Evolutionary conservation across 1,284 basidiomycete species (phyloP).

Genomic region (Moniliella sp.): DNA sequence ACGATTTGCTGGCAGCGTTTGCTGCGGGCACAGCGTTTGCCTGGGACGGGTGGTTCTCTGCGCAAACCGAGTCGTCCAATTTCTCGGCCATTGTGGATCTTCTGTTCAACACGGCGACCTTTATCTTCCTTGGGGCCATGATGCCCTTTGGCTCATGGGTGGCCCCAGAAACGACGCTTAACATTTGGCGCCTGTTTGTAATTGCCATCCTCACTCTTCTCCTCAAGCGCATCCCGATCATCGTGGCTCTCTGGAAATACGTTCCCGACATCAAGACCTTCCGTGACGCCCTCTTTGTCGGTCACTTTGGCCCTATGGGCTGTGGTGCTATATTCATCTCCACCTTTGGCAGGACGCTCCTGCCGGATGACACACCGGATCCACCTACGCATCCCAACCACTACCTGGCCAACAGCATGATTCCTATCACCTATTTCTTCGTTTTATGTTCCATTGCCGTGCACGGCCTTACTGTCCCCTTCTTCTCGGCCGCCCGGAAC

Average conservation of each 20-base stretch:
- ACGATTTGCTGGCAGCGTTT: conserved; percentile 47
- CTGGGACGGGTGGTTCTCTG: conserved; percentile 46
- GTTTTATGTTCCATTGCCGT: conserved; percentile 27
- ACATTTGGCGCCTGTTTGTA: conserved; percentile 24
- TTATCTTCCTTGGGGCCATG: conserved; percentile 33
- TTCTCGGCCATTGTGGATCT: conserved; percentile 90
- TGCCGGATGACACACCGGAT: conserved; percentile 19
- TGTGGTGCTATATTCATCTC: conserved; percentile 31
- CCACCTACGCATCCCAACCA: conserved; percentile 25
- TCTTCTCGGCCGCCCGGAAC: too few species aligned
- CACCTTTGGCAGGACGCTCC: conserved; percentile 18
- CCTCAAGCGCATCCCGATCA: conserved; percentile 27
- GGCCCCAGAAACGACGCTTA: conserved; percentile 17
- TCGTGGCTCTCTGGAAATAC: conserved; percentile 26
- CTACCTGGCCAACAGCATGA: conserved; percentile 23
- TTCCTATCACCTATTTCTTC: conserved; percentile 34
- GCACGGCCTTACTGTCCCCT: conserved; percentile 33
- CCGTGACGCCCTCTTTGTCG: conserved; percentile 30
- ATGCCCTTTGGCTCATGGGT: conserved; percentile 23
- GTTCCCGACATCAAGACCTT: conserved; percentile 34
- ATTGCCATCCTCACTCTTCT: conserved; percentile 22
- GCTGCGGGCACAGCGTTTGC: conserved; percentile 87
- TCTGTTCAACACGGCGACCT: conserved; percentile 37
- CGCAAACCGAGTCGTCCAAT: conserved; percentile 37
- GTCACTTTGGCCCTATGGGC: conserved; percentile 33